These are phyloP conservation scores for Sclerotinia minor DNA, from an alignment of 2,329 filamentous ascomycete species.

Conservation along the genomic window DNA sequence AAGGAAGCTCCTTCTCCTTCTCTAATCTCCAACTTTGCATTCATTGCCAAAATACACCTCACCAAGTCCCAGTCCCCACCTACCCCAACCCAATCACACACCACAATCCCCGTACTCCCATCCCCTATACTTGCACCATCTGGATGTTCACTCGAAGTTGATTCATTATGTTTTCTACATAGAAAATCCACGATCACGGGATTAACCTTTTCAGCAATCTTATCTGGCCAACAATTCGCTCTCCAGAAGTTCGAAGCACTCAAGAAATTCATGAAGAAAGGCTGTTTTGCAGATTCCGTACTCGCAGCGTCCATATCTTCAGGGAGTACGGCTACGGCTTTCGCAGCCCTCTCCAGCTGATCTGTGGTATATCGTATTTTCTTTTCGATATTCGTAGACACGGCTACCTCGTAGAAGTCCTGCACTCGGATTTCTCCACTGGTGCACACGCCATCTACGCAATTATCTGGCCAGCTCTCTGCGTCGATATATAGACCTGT, in stretches of 20 bases:
- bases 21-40: slow-evolving; percentile 62
- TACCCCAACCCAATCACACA: slow-evolving; percentile 90
- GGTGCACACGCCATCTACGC: slow-evolving; percentile 67
- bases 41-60: slow-evolving; percentile 87
- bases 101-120: slow-evolving; percentile 80
- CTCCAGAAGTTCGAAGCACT: slow-evolving; percentile 95
- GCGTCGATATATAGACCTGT: slow-evolving; percentile 62
- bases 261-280: slow-evolving; percentile 88
- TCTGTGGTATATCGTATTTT: slow-evolving; percentile 75
- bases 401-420: slow-evolving; percentile 88
- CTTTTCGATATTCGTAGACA: slow-evolving; percentile 71
- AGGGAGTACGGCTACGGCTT: slow-evolving; percentile 50
- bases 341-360: slow-evolving; percentile 73
- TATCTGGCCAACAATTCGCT: slow-evolving; percentile 87
- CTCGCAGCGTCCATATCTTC: slow-evolving; percentile 41
- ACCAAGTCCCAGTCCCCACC: slow-evolving; percentile 89
- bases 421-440: slow-evolving; percentile 80
- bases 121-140: slow-evolving; percentile 55
- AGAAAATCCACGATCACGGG: slow-evolving; percentile 67
- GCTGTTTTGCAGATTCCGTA: slow-evolving; percentile 43
- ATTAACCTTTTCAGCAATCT: slow-evolving; percentile 84
- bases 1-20: slow-evolving; percentile 3
- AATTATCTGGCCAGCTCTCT: slow-evolving; percentile 82
- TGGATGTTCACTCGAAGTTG: slow-evolving; percentile 27
- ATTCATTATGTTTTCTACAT: slow-evolving; percentile 55